Conservation (phyloP, 257 asterid species). For the Penstemon davidsonii region DNA sequence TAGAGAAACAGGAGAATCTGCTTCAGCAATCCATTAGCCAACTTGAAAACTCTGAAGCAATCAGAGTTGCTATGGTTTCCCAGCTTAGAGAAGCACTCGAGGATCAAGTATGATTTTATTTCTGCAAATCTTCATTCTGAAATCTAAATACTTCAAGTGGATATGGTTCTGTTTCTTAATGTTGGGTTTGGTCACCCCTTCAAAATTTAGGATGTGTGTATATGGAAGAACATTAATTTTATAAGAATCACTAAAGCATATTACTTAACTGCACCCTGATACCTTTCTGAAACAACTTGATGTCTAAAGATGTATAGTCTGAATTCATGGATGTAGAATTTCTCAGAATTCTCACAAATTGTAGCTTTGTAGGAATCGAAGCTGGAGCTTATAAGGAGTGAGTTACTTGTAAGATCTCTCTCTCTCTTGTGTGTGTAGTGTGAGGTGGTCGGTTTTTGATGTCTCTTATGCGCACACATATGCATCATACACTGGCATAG, state of each 20-base stretch:
- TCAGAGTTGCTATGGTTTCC: conserved; percentile 61
- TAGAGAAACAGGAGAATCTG: conserved; percentile 66
- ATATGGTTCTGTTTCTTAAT: not conserved
- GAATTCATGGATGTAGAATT: conserved; percentile 21
- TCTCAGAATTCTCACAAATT: conserved; percentile 24
- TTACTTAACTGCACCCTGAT: conserved; percentile 6
- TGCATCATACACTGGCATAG: no score
- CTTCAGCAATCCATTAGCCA: conserved; percentile 63
- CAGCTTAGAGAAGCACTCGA: conserved; percentile 81
- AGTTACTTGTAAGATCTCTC: conserved; percentile 61
- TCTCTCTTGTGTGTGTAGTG: conserved; percentile 7
- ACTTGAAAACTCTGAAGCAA: conserved; percentile 74
- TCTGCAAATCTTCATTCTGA: conserved; percentile 13
- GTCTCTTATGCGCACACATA: no score
- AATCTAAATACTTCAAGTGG: conserved; percentile 1
- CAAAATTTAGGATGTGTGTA: not conserved
- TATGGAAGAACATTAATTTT: not conserved
- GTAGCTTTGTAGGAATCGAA: conserved; percentile 71
- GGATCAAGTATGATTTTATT: conserved; percentile 64
- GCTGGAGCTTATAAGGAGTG: conserved; percentile 60
- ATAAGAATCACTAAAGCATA: not conserved
- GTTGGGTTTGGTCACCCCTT: conserved; percentile 7
- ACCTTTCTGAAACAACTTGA: not conserved
- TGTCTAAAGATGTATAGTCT: not conserved
- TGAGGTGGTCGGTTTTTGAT: no score